Conservation (phyloP, 176 grass and related monocot species). For the Calamus simplicifolius region DNA sequence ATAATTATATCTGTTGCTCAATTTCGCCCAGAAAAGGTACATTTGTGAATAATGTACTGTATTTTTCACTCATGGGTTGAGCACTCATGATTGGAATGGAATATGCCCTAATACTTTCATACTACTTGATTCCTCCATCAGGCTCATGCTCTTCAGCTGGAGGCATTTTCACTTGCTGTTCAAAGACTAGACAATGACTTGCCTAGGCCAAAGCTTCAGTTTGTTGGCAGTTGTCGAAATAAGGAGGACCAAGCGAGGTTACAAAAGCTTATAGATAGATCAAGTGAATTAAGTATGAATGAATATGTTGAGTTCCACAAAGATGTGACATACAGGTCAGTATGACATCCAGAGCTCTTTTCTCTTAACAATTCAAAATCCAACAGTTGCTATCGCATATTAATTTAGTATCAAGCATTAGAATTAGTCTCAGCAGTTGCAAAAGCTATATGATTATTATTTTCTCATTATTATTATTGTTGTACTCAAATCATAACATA, state of each 20-base stretch:
- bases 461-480: too few species aligned
- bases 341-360: not conserved
- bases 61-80: not conserved
- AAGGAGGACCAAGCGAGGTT: conserved; percentile 71
- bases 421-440: too few species aligned
- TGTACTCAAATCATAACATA: too few species aligned
- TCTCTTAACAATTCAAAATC: too few species aligned
- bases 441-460: too few species aligned
- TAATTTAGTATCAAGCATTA: too few species aligned
- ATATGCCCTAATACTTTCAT: conserved; percentile 17
- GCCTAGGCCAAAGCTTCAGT: conserved; percentile 63
- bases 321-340: conserved; percentile 58
- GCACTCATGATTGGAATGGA: not conserved
- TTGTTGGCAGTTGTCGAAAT: conserved; percentile 85
- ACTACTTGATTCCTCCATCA: conserved; percentile 17
- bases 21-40: conserved; percentile 97
- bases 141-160: conserved; percentile 88
- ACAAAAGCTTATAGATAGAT: conserved; percentile 70
- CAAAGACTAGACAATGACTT: conserved; percentile 49
- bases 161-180: conserved; percentile 74
- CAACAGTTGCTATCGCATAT: too few species aligned
- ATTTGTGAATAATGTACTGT: not conserved
- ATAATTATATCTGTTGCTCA: conserved; percentile 89
- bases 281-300: conserved; percentile 57
- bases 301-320: conserved; percentile 79